phyloP scores from a whole-genome alignment of 306 rosid genomes.

The Gynostemma pentaphyllum region DNA sequence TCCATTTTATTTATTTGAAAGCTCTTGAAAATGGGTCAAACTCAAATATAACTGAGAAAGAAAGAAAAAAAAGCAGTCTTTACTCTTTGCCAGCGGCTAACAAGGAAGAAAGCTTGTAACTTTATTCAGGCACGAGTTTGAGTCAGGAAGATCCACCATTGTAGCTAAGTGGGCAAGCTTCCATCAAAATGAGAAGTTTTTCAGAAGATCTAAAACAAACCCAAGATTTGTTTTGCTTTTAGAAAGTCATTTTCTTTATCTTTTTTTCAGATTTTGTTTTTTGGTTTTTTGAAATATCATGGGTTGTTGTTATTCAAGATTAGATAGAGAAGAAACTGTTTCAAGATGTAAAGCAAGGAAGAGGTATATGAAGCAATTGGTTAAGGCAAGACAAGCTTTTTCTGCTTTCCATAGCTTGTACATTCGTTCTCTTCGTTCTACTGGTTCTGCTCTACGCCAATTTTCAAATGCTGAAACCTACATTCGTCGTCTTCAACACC shows the following conservation, averaged over 20 bases:
- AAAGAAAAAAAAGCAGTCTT: slow-evolving; percentile 4
- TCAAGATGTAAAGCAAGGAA: slow-evolving; percentile 61
- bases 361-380: slow-evolving; percentile 75
- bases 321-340: slow-evolving; percentile 74
- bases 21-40: slow-evolving; percentile 1
- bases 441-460: slow-evolving; percentile 73
- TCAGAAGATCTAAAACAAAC: neutral
- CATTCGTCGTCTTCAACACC: slow-evolving; percentile 33
- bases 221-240: neutral
- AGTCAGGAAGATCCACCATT: slow-evolving; percentile 4
- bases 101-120: slow-evolving; percentile 6
- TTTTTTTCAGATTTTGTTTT: neutral
- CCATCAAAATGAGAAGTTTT: neutral
- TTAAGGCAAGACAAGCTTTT: slow-evolving; percentile 61
- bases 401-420: slow-evolving; percentile 67
- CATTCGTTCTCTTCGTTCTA: slow-evolving; percentile 60
- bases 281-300: no score
- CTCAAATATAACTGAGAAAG: neutral
- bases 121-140: slow-evolving; percentile 6
- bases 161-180: no score
- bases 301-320: slow-evolving; percentile 73
- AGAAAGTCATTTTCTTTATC: neutral
- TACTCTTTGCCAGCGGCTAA: slow-evolving; percentile 12
- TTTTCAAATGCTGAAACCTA: slow-evolving; percentile 61
- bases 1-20: neutral